Percentiles rank a stretch among this genome's conserved stretches.
phyloP scores from a whole-genome alignment of 208 protist genomes.

The Trypanosoma melophagium region DNA sequence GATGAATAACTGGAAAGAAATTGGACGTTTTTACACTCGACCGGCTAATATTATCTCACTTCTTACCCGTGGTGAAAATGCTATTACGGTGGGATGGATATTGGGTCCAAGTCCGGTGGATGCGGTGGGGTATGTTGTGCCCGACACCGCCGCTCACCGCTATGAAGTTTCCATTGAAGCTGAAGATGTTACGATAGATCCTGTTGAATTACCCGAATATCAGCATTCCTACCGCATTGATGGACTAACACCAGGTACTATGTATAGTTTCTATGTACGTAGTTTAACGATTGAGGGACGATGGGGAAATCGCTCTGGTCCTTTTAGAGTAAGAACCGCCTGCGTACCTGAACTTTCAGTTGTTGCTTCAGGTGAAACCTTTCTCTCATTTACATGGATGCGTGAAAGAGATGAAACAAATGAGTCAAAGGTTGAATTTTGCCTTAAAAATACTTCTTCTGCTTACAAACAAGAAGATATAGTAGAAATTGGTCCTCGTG shows the following conservation, averaged over 20 bases:
- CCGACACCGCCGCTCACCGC: constrained; percentile 32
- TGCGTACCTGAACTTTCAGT: constrained; percentile 48
- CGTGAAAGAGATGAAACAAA: constrained; percentile 39
- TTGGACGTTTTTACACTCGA: constrained; percentile 78
- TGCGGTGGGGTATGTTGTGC: constrained; percentile 46
- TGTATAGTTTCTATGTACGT: constrained; percentile 75
- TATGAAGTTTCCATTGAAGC: constrained; percentile 64
- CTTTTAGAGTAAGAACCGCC: constrained; percentile 64
- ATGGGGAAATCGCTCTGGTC: constrained; percentile 71
- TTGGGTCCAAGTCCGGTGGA: constrained; percentile 33
- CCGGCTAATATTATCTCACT: constrained; percentile 56
- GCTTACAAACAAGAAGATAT: constrained; percentile 52
- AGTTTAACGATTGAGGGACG: constrained; percentile 59
- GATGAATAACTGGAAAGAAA: constrained; percentile 74
- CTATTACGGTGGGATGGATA: constrained; percentile 64
- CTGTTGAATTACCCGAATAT: constrained; percentile 34
- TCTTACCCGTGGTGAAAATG: constrained; percentile 76
- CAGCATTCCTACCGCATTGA: constrained; percentile 45
- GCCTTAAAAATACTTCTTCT: constrained; percentile 47
- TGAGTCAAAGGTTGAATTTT: constrained; percentile 76
- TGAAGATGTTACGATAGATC: constrained; percentile 23
- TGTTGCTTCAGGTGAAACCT: constrained; percentile 71
- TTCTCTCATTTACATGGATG: constrained; percentile 75
- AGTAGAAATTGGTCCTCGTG: constrained; percentile 32
- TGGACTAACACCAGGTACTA: constrained; percentile 61